Evolutionary conservation across 2,329 filamentous ascomycete genomes (phyloP).

Genomic region (Magnaporthiopsis incrustans): DNA sequence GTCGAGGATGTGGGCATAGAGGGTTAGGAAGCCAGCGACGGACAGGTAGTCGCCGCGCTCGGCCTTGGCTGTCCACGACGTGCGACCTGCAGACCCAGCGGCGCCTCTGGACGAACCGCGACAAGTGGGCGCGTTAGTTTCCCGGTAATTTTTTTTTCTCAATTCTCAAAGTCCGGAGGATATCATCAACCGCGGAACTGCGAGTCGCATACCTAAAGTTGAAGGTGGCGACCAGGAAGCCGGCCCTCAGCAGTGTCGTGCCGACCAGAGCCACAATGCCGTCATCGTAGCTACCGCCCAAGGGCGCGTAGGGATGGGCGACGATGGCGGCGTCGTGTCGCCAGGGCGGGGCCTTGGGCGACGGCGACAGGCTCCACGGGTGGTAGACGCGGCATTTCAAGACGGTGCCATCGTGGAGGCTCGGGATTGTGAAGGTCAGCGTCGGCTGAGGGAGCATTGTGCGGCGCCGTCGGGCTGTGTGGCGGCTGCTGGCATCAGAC

Average conservation of each 20-base stretch:
- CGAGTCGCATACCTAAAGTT: slow-evolving; percentile 66
- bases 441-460: slow-evolving; percentile 48
- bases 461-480: background rate
- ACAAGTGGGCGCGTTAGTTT: background rate
- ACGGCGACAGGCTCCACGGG: slow-evolving; percentile 37
- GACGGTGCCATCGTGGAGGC: slow-evolving; percentile 65
- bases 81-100: slow-evolving; percentile 62
- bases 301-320: slow-evolving; percentile 83
- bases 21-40: slow-evolving; percentile 69
- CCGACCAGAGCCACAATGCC: slow-evolving; percentile 62
- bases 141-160: too few relatives aligned
- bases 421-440: slow-evolving; percentile 71
- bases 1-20: slow-evolving; percentile 59
- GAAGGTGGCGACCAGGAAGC: slow-evolving; percentile 77
- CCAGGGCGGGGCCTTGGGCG: slow-evolving; percentile 31
- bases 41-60: slow-evolving; percentile 79
- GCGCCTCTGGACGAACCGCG: slow-evolving; percentile 49
- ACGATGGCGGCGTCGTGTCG: slow-evolving; percentile 52
- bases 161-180: background rate
- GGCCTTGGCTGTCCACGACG: slow-evolving; percentile 78
- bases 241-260: slow-evolving; percentile 55
- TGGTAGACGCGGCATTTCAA: slow-evolving; percentile 83
- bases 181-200: too few relatives aligned
- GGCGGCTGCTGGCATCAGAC: too few relatives aligned
- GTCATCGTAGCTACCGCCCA: slow-evolving; percentile 83